Evolutionary conservation across 148 eudicot genomes (phyloP), one percentile per base, ranked within the genome.

Genomic region (Vaccinium corymbosum): DNA sequence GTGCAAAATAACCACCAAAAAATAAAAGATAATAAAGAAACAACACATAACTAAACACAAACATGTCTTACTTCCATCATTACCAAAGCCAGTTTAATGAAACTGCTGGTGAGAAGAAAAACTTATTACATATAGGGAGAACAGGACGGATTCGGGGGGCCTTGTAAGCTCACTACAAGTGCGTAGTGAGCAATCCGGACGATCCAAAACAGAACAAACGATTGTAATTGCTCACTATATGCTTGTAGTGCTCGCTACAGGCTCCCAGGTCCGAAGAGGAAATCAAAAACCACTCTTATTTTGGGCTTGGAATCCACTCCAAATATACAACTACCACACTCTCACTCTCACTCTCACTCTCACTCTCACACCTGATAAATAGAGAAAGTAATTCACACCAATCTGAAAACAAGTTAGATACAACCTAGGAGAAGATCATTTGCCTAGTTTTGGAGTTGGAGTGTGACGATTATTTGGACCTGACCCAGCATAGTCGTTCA

Each of bases 381-480:
- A 68, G 16, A 68, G 32, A 68, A 16, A 27, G 5, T 27, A 27
- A 68, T 27, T 68, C 27, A 68, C 38, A 35, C 38, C 38, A 35
- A 35, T 35, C 32, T 27, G 27, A 68, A 27, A 27, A 13, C 73
- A 3, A 68, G 38, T 2, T 2, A 35, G 38, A 12, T 53, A 56
- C 20, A 56, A 27, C 17, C 64, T 35, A 35, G 38, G 38, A 35
- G 38, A 35, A 35, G 38, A 35, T 35, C 38, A 35, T 17, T n/a
- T 62, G 14, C 61, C 84, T 27, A 51, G 62, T 27, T 79, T 84
- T 48, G 94, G 83, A 77, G 80, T 86, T 22, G 95, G 97, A 59
- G 92, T 92, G 87, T 94, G 97, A 46, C 92, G 91, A 27, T 88
- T 89, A 86, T 94, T 94, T 5, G 97, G 90, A 82, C 95, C 97